Evolutionary conservation across 805 yeast genomes (phyloP).

Genomic region (Novakomyces olei): DNA sequence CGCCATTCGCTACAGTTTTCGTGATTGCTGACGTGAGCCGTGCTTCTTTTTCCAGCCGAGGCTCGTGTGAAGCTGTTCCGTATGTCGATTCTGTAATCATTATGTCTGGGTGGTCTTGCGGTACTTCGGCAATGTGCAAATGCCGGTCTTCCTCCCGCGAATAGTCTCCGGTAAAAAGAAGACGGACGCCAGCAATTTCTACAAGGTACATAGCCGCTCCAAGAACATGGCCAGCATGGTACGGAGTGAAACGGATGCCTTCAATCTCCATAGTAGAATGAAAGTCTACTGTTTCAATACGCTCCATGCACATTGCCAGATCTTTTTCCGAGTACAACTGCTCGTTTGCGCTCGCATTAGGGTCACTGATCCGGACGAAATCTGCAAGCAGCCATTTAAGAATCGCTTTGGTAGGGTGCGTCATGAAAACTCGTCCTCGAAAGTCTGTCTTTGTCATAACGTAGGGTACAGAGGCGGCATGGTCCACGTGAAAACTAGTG

Average conservation of each 20-base stretch:
- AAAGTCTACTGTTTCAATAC: slow-evolving; percentile 82
- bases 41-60: slow-evolving; percentile 63
- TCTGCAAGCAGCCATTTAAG: slow-evolving; percentile 88
- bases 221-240: slow-evolving; percentile 97
- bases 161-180: slow-evolving; percentile 87
- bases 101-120: slow-evolving; percentile 67
- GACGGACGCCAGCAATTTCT: slow-evolving; percentile 78
- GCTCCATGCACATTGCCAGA: slow-evolving; percentile 62
- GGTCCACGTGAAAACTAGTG: slow-evolving; percentile 70
- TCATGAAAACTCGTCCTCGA: slow-evolving; percentile 92
- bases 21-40: slow-evolving; percentile 66
- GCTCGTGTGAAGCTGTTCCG: slow-evolving; percentile 94
- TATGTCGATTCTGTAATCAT: slow-evolving; percentile 87
- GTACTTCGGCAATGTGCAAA: slow-evolving; percentile 84
- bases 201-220: slow-evolving; percentile 97
- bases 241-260: slow-evolving; percentile 89
- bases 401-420: slow-evolving; percentile 96
- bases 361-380: slow-evolving; percentile 60
- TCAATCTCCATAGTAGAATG: slow-evolving; percentile 89
- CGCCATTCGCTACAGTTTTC: slow-evolving; percentile 65
- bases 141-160: slow-evolving; percentile 93
- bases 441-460: slow-evolving; percentile 94
- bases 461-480: slow-evolving; percentile 92
- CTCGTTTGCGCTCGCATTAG: slow-evolving; percentile 15
- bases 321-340: slow-evolving; percentile 76